Evolutionary conservation across 2,329 filamentous ascomycete genomes (phyloP).

Genomic region (Tolypocladium guangdongense): DNA sequence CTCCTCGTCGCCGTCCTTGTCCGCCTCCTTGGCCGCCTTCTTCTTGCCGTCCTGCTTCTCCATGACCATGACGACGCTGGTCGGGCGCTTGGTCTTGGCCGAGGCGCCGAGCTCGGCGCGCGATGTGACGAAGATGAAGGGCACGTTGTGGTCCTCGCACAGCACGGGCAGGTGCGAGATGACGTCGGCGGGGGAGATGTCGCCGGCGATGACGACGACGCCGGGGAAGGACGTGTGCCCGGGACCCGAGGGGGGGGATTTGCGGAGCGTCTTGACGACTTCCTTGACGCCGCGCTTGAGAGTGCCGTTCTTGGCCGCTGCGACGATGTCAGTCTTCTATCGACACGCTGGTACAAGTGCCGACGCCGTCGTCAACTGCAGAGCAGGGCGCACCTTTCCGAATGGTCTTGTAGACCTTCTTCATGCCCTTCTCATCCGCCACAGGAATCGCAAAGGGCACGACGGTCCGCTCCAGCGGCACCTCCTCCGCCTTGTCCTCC

Average conservation of each 20-base stretch:
- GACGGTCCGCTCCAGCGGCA: constrained; percentile 43
- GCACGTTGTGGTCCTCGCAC: constrained; percentile 95
- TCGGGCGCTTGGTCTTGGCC: constrained; percentile 90
- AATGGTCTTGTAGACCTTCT: constrained; percentile 48
- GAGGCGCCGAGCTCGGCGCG: constrained; percentile 90
- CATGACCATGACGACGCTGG: constrained; percentile 86
- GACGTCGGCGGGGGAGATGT: constrained; percentile 97
- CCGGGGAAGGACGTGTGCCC: constrained; percentile 53
- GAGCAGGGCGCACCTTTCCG: constrained; percentile 37
- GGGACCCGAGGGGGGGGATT: constrained; percentile 63
- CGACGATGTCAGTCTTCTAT: not conserved
- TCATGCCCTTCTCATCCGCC: constrained; percentile 64
- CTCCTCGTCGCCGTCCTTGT: constrained; percentile 33
- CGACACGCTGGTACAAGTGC: not conserved
- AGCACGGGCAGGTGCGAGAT: constrained; percentile 96
- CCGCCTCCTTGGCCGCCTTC: constrained; percentile 31
- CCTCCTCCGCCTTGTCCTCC: constrained; percentile 31
- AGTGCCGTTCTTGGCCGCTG: constrained; percentile 89
- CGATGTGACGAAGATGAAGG: constrained; percentile 89
- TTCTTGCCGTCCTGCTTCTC: constrained; percentile 41
- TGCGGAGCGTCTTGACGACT: constrained; percentile 95
- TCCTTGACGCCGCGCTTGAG: constrained; percentile 98
- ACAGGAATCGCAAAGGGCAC: constrained; percentile 78
- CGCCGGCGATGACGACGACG: constrained; percentile 85
- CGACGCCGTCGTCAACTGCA: not conserved